Conservation (phyloP, 2,329 filamentous ascomycete genomes). For the Nemania abortiva region DNA sequence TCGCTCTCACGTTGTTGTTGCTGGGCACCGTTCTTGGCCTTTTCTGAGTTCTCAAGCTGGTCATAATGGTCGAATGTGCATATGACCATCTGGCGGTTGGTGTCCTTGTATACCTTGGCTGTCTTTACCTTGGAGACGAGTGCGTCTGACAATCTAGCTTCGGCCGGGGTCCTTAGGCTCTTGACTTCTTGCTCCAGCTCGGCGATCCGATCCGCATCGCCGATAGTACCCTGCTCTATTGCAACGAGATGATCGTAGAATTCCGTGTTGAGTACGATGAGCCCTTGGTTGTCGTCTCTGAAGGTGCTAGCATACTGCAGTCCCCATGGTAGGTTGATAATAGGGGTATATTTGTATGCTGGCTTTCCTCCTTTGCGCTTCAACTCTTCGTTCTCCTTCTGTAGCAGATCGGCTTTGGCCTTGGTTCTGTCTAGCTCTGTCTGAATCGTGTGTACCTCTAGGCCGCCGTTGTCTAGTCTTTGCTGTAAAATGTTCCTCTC, state of each 20-base stretch:
- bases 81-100: constrained; percentile 16
- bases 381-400: constrained; percentile 16
- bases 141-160: not conserved
- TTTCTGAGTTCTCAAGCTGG: constrained; percentile 13
- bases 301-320: constrained; percentile 30
- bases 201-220: not conserved
- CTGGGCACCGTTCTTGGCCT: not conserved
- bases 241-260: constrained; percentile 36
- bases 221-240: not conserved
- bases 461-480: not conserved
- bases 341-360: not conserved
- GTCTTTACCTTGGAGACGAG: not conserved
- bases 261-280: constrained; percentile 32
- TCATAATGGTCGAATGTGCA: constrained; percentile 16
- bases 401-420: constrained; percentile 9
- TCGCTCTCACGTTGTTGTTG: constrained; percentile 4
- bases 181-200: constrained; percentile 14
- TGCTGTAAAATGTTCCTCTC: constrained; percentile 16
- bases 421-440: constrained; percentile 20
- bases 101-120: constrained; percentile 17
- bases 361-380: not conserved
- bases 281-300: constrained; percentile 36
- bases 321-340: constrained; percentile 34
- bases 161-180: constrained; percentile 9
- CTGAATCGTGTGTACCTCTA: not conserved